These are phyloP conservation scores for Mayamaea pseudoterrestris DNA, from an alignment of 108 stramenopile species.

Conservation along the genomic window DNA sequence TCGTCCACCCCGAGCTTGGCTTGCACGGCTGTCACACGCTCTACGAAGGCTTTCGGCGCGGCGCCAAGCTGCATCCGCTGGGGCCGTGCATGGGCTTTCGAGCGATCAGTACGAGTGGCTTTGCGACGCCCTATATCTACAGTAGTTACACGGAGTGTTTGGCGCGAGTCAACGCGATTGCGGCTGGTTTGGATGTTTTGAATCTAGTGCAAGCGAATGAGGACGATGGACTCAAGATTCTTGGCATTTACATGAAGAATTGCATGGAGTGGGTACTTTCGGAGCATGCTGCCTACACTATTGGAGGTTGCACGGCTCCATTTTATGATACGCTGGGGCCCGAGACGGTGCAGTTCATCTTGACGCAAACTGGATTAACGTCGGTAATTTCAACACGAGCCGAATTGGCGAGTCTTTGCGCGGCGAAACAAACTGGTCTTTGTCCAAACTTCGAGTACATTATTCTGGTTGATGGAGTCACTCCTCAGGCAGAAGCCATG, in stretches of 20 bases:
- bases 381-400: slow-evolving; percentile 67
- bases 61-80: slow-evolving; percentile 54
- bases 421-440: slow-evolving; percentile 46
- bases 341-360: slow-evolving; percentile 76
- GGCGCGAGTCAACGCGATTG: slow-evolving; percentile 60
- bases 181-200: slow-evolving; percentile 61
- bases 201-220: slow-evolving; percentile 44
- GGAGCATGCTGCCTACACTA: slow-evolving; percentile 76
- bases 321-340: slow-evolving; percentile 94
- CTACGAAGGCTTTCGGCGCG: slow-evolving; percentile 73
- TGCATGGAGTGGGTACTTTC: slow-evolving; percentile 89
- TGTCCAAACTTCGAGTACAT: slow-evolving; percentile 32
- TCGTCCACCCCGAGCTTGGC: slow-evolving; percentile 43
- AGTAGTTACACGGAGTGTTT: slow-evolving; percentile 64
- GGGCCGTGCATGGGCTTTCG: slow-evolving; percentile 78
- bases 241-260: slow-evolving; percentile 85
- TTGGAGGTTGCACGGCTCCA: slow-evolving; percentile 80
- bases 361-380: slow-evolving; percentile 68
- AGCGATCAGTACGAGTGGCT: slow-evolving; percentile 50
- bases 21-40: slow-evolving; percentile 51
- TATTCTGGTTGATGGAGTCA: slow-evolving; percentile 64
- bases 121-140: slow-evolving; percentile 79
- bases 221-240: slow-evolving; percentile 50
- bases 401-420: slow-evolving; percentile 58
- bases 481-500: slow-evolving; percentile 34